A percentile compares a stretch with the other conserved stretches of the same genome.
Evolutionary conservation across 2,329 filamentous ascomycete species (phyloP).

Genomic region (Verticillium isaacii): DNA sequence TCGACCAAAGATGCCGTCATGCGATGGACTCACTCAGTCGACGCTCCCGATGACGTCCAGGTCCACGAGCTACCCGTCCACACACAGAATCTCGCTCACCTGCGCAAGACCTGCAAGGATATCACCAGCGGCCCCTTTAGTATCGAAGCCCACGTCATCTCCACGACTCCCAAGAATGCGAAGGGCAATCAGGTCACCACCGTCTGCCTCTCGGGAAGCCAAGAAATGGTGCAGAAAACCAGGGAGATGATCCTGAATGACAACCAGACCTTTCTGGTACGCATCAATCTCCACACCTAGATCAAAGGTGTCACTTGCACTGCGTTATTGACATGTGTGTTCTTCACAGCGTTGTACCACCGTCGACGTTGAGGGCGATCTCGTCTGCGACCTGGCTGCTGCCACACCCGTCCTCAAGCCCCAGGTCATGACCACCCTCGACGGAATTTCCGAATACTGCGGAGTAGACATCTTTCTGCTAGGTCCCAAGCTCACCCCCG

Average conservation of each 20-base stretch:
- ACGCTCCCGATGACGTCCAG: slow-evolving; percentile 76
- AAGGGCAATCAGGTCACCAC: slow-evolving; percentile 71
- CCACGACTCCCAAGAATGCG: slow-evolving; percentile 69
- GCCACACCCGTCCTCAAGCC: slow-evolving; percentile 59
- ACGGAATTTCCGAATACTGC: slow-evolving; percentile 80
- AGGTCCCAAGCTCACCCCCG: slow-evolving; percentile 79
- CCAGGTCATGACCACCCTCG: slow-evolving; percentile 76
- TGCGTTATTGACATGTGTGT: background rate
- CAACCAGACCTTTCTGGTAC: slow-evolving; percentile 86
- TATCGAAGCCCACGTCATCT: slow-evolving; percentile 79
- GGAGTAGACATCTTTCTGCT: slow-evolving; percentile 96
- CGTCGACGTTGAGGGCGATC: slow-evolving; percentile 86
- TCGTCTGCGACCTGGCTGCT: slow-evolving; percentile 70
- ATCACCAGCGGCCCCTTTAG: slow-evolving; percentile 67
- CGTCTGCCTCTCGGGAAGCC: slow-evolving; percentile 83
- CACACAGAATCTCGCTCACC: slow-evolving; percentile 73
- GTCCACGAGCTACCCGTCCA: slow-evolving; percentile 92
- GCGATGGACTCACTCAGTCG: slow-evolving; percentile 90
- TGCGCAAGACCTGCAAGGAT: slow-evolving; percentile 76
- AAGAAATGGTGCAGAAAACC: slow-evolving; percentile 84
- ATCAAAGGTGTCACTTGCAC: slow-evolving; percentile 8
- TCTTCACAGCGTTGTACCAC: slow-evolving; percentile 72
- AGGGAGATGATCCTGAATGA: slow-evolving; percentile 86
- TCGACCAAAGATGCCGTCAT: slow-evolving; percentile 83
- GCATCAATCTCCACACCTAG: slow-evolving; percentile 24